Evolutionary conservation across 2,329 filamentous ascomycete species (phyloP).

Genomic region (Epichloe gansuensis): DNA sequence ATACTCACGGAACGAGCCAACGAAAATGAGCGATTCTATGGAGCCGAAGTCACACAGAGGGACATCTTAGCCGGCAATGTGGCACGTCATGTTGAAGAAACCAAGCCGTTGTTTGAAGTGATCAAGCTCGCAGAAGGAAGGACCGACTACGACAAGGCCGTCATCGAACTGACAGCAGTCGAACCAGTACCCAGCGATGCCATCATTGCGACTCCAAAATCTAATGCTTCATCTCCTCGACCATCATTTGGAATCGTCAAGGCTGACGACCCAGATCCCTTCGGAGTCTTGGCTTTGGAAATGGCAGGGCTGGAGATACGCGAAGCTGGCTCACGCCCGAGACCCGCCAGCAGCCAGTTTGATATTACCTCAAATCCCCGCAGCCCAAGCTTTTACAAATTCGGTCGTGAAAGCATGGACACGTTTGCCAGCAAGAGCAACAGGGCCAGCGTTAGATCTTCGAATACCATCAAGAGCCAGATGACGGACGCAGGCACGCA

Average conservation of each 20-base stretch:
- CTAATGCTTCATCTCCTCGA: conserved; percentile 23
- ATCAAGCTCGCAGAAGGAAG: conserved; percentile 82
- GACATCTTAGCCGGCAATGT: conserved; percentile 46
- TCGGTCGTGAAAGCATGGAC: conserved; percentile 56
- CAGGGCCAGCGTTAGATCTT: conserved; percentile 63
- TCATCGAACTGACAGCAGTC: conserved; percentile 51
- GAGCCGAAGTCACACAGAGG: conserved; percentile 34
- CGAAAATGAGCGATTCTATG: conserved; percentile 49
- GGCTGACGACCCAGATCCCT: conserved; percentile 76
- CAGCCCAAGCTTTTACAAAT: conserved; percentile 53
- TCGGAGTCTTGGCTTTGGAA: conserved; percentile 80
- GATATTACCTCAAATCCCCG: conserved; percentile 66
- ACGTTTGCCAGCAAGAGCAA: conserved; percentile 47
- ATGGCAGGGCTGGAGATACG: conserved; percentile 80
- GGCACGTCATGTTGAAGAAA: conserved; percentile 39
- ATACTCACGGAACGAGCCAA: conserved; percentile 43
- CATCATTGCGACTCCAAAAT: conserved; percentile 34
- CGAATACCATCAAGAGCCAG: conserved; percentile 53
- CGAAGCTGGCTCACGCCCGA: conserved; percentile 61
- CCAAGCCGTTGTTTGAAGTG: conserved; percentile 58
- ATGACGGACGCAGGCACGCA: conserved; percentile 59
- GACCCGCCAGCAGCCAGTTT: conserved; percentile 68
- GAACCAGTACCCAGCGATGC: conserved; percentile 68
- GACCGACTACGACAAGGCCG: conserved; percentile 53
- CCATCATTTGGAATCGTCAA: conserved; percentile 66